A percentile compares a stretch with the other conserved stretches of the same genome.
phyloP scores from a whole-genome alignment of 768 basidiomycete species.

The Kwoniella mangroviensis region DNA sequence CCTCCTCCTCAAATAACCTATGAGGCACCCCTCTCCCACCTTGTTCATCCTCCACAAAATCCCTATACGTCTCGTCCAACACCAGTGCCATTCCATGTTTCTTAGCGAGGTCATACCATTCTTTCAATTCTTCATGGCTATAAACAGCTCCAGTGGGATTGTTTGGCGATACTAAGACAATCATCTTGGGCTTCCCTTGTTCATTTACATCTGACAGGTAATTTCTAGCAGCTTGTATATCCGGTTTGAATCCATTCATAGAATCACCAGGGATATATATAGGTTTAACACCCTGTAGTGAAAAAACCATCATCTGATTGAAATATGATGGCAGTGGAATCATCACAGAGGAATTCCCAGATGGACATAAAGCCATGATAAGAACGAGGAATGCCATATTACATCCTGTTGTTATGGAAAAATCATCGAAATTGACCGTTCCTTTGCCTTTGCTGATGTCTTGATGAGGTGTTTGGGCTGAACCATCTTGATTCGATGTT shows the following conservation, averaged over 20 bases:
- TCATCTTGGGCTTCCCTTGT: conserved; percentile 65
- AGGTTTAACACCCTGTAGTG: conserved; percentile 67
- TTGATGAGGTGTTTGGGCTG: neutral
- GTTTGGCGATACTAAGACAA: conserved; percentile 66
- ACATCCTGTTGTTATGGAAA: conserved; percentile 73
- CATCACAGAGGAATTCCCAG: conserved; percentile 70
- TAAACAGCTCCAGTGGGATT: conserved; percentile 72
- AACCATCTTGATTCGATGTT: neutral
- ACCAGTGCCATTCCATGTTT: conserved; percentile 68
- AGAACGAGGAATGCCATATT: conserved; percentile 72
- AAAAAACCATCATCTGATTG: conserved; percentile 66
- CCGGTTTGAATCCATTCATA: conserved; percentile 68
- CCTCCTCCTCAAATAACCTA: conserved; percentile 54
- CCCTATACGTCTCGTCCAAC: conserved; percentile 87
- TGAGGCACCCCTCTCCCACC: conserved; percentile 47
- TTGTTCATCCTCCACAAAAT: conserved; percentile 63
- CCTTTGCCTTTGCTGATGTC: neutral
- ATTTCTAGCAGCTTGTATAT: conserved; percentile 58
- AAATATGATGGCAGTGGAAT: conserved; percentile 71
- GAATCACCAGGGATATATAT: conserved; percentile 65
- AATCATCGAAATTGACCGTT: conserved; percentile 63
- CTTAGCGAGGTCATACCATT: conserved; percentile 68
- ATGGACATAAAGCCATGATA: conserved; percentile 69
- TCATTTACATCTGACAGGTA: conserved; percentile 59
- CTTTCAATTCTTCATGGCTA: conserved; percentile 63